Conservation (phyloP, 805 yeast genomes). For the Wickerhamiella hasegawae region DNA sequence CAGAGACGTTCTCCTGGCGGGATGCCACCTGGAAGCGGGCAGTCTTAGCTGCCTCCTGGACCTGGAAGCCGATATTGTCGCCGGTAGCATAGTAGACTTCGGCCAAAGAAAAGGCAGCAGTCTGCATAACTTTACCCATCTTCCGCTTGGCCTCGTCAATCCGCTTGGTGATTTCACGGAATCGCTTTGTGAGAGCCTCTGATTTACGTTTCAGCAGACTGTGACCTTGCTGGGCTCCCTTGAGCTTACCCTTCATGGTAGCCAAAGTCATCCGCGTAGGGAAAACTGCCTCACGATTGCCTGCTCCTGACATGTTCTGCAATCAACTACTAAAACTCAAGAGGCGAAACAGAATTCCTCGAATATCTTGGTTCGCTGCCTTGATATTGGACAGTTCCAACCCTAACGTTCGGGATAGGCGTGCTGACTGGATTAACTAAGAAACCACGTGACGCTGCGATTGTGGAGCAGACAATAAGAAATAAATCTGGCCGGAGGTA, state of each 20-base stretch:
- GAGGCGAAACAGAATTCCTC: too few species aligned
- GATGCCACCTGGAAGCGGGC: constrained; percentile 87
- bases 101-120: constrained; percentile 93
- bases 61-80: constrained; percentile 87
- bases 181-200: constrained; percentile 90
- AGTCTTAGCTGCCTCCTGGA: constrained; percentile 74
- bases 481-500: too few species aligned
- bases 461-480: too few species aligned
- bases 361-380: too few species aligned
- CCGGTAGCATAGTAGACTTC: constrained; percentile 97
- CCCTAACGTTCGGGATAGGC: too few species aligned
- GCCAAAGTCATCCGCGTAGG: constrained; percentile 97
- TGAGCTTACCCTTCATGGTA: constrained; percentile 83
- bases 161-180: constrained; percentile 86
- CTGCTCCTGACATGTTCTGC: constrained; percentile 57
- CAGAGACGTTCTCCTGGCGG: constrained; percentile 89
- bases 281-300: constrained; percentile 82
- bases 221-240: constrained; percentile 96
- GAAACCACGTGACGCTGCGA: too few species aligned
- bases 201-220: constrained; percentile 86
- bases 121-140: constrained; percentile 98
- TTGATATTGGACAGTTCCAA: too few species aligned
- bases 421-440: too few species aligned
- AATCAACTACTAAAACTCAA: too few species aligned
- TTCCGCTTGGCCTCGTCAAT: constrained; percentile 91